A percentile compares a stretch with the other conserved stretches of the same genome.
Conservation (phyloP, 306 rosid species). For the Begonia fuchsioides region DNA sequence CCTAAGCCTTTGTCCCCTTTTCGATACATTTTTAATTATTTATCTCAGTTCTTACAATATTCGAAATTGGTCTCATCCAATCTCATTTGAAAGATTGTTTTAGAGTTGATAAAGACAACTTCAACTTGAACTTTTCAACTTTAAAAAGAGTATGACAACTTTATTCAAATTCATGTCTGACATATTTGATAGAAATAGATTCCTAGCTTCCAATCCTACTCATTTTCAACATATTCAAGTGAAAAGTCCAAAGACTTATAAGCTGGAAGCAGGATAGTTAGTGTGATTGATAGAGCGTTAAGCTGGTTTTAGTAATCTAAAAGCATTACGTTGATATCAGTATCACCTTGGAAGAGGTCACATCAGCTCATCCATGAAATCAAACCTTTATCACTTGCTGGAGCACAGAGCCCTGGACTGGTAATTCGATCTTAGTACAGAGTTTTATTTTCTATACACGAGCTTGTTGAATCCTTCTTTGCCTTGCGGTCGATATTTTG, state of each 20-base stretch:
- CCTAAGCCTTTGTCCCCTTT: conserved; percentile 8
- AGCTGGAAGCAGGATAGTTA: too few relatives aligned
- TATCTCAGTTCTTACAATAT: neutral
- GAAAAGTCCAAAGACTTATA: too few relatives aligned
- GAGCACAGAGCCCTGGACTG: conserved; percentile 74
- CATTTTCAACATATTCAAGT: too few relatives aligned
- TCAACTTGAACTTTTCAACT: too few relatives aligned
- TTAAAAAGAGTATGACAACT: too few relatives aligned
- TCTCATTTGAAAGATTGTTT: too few relatives aligned
- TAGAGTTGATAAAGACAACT: too few relatives aligned
- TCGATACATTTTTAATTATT: too few relatives aligned
- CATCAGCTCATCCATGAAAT: conserved; percentile 64
- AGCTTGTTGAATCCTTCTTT: conserved; percentile 9
- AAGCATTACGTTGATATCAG: conserved; percentile 21
- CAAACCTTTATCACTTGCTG: conserved; percentile 61
- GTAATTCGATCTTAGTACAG: conserved; percentile 21
- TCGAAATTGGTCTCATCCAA: too few relatives aligned
- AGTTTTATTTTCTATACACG: conserved; percentile 5
- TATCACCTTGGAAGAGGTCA: conserved; percentile 94
- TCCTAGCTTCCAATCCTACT: too few relatives aligned
- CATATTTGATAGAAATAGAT: neutral
- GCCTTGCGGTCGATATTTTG: conserved; percentile 66
- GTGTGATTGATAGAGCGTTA: too few relatives aligned
- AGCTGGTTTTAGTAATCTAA: too few relatives aligned
- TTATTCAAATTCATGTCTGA: neutral